A percentile compares a stretch with the other conserved stretches of the same genome.
phyloP scores from a whole-genome alignment of 2,329 filamentous ascomycete species.

The Colletotrichum caudatum region DNA sequence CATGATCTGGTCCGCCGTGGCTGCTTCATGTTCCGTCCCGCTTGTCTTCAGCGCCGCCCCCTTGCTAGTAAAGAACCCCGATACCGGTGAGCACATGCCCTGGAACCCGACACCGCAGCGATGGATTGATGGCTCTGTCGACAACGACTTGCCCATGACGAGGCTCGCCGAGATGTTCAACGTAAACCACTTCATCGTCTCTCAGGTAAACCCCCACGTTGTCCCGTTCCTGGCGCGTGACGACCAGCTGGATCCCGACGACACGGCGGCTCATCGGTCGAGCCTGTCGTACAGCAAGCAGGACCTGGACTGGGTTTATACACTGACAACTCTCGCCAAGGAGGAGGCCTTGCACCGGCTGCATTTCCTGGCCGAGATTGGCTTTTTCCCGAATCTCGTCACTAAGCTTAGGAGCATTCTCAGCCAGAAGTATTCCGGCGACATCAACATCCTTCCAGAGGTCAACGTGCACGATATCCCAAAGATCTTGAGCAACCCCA shows the following conservation, averaged over 20 bases:
- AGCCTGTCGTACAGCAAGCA: constrained; percentile 49
- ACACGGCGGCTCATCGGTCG: constrained; percentile 44
- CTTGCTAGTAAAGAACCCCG: constrained; percentile 85
- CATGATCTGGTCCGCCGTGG: constrained; percentile 95
- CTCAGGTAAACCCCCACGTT: constrained; percentile 95
- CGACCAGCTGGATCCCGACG: constrained; percentile 64
- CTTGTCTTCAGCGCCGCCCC: constrained; percentile 84
- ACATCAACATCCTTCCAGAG: constrained; percentile 92
- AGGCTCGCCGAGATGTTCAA: constrained; percentile 95
- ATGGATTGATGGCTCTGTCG: constrained; percentile 95
- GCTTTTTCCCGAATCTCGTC: constrained; percentile 81
- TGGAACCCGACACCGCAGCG: constrained; percentile 89
- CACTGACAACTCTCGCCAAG: constrained; percentile 78
- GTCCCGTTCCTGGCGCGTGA: constrained; percentile 86
- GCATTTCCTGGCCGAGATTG: constrained; percentile 83
- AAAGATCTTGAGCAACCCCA: constrained; percentile 85
- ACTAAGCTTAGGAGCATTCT: constrained; percentile 85
- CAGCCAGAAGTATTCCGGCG: constrained; percentile 91
- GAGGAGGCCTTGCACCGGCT: constrained; percentile 85
- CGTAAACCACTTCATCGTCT: constrained; percentile 98
- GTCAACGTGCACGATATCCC: constrained; percentile 81
- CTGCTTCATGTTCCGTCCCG: constrained; percentile 94
- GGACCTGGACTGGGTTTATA: constrained; percentile 71
- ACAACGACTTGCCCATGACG: constrained; percentile 93
- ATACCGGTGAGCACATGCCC: constrained; percentile 79